A percentile compares a stretch with the other conserved stretches of the same genome.
These are phyloP conservation scores for Fusarium odoratissimum DNA, from an alignment of 2,329 filamentous ascomycete species.

Conservation along the genomic window DNA sequence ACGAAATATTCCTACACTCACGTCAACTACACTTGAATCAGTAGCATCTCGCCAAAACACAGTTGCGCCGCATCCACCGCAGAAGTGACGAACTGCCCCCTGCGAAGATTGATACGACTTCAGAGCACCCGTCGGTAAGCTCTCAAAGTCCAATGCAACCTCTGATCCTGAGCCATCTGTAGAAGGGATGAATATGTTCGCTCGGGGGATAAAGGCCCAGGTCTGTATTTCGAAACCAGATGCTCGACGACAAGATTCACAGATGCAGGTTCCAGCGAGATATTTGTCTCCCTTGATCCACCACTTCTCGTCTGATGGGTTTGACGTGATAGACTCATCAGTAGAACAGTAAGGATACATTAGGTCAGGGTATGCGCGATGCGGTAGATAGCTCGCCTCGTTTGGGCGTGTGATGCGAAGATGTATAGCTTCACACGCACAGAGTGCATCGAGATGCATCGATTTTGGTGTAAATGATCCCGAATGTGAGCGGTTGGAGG, in stretches of 20 bases:
- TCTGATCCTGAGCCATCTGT: background rate
- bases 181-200: slow-evolving; percentile 63
- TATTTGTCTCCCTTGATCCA: slow-evolving; percentile 67
- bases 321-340: slow-evolving; percentile 48
- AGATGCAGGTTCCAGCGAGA: slow-evolving; percentile 70
- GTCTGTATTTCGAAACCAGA: slow-evolving; percentile 72
- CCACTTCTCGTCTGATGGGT: slow-evolving; percentile 66
- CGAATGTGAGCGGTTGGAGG: background rate
- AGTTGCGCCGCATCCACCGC: slow-evolving; percentile 70
- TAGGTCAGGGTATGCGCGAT: slow-evolving; percentile 59
- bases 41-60: slow-evolving; percentile 70
- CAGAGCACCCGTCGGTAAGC: slow-evolving; percentile 57
- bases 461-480: background rate
- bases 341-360: slow-evolving; percentile 60
- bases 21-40: slow-evolving; percentile 68
- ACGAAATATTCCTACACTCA: slow-evolving; percentile 70
- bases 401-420: slow-evolving; percentile 69
- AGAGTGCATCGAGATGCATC: slow-evolving; percentile 39
- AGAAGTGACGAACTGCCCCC: slow-evolving; percentile 70
- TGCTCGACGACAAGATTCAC: slow-evolving; percentile 69
- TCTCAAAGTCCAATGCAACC: slow-evolving; percentile 51
- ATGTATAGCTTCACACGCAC: slow-evolving; percentile 56
- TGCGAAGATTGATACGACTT: slow-evolving; percentile 65
- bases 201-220: slow-evolving; percentile 74
- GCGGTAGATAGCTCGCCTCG: slow-evolving; percentile 55